Evolutionary conservation across 225 moss, liverwort and hornwort genomes (phyloP).

Genomic region (Polytrichum commune): DNA sequence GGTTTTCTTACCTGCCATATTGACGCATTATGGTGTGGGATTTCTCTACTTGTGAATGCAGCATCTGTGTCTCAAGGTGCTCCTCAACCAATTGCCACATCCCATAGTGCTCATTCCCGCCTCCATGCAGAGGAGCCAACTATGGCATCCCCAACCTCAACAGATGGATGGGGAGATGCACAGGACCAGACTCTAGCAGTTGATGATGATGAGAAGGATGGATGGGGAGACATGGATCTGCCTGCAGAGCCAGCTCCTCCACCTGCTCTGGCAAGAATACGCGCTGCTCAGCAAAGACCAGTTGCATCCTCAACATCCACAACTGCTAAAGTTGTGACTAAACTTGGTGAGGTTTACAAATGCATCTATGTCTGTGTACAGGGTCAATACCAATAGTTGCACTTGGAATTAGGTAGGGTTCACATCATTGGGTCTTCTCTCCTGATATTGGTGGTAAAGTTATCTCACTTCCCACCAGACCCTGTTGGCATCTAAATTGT

Average conservation of each 20-base stretch:
- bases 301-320: slow-evolving; percentile 52
- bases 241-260: slow-evolving; percentile 63
- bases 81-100: slow-evolving; percentile 42
- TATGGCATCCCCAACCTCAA: slow-evolving; percentile 64
- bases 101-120: slow-evolving; percentile 33
- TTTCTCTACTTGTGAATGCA: slow-evolving; percentile 6
- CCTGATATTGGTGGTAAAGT: too few species aligned
- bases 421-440: too few species aligned
- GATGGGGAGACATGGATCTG: slow-evolving; percentile 83
- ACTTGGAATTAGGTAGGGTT: too few species aligned
- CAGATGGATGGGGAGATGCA: slow-evolving; percentile 89
- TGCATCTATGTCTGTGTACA: too few species aligned
- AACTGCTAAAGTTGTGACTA: slow-evolving; percentile 41
- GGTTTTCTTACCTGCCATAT: neutral
- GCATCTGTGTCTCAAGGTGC: slow-evolving; percentile 43
- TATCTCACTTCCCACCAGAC: too few species aligned
- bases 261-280: slow-evolving; percentile 68
- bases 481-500: too few species aligned
- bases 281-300: slow-evolving; percentile 86
- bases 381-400: too few species aligned
- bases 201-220: slow-evolving; percentile 72
- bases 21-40: too few species aligned
- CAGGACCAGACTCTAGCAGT: slow-evolving; percentile 49
- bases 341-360: slow-evolving; percentile 44
- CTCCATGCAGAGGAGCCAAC: slow-evolving; percentile 59